Percentiles rank a stretch among this genome's conserved stretches.
Evolutionary conservation across 208 protist genomes (phyloP).

Genomic region (Acanthamoeba rhysodes): DNA sequence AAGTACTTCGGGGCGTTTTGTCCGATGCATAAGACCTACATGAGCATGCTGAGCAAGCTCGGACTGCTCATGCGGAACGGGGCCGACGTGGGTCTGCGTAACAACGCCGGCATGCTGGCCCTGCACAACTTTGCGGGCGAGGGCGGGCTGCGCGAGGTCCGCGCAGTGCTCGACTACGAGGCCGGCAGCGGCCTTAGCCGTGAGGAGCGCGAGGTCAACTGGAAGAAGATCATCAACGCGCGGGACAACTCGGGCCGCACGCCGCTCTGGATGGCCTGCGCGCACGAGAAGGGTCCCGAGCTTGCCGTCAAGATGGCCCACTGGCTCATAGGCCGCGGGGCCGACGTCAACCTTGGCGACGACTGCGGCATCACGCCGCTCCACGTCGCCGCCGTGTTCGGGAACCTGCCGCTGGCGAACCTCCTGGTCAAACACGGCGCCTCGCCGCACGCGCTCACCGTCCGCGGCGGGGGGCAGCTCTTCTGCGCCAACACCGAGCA

Average conservation of each 20-base stretch:
- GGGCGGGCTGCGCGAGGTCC: constrained; percentile 37
- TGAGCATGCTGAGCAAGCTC: constrained; percentile 23
- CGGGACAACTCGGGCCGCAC: constrained; percentile 47
- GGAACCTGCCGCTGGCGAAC: constrained; percentile 19
- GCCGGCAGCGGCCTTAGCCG: not conserved
- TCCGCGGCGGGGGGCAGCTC: constrained; percentile 14
- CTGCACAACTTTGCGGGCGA: constrained; percentile 49
- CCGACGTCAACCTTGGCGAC: constrained; percentile 1
- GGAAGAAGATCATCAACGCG: constrained; percentile 57
- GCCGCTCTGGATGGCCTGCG: constrained; percentile 39
- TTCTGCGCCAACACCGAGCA: constrained; percentile 2
- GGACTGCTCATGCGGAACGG: constrained; percentile 24
- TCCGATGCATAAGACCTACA: constrained; percentile 19
- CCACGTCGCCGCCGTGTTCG: constrained; percentile 53
- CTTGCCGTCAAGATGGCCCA: constrained; percentile 23
- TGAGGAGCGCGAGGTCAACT: constrained; percentile 37
- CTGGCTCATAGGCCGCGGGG: not conserved
- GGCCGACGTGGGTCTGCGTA: not conserved
- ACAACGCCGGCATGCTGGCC: constrained; percentile 43
- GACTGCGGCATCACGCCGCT: constrained; percentile 32
- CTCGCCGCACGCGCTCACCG: not conserved
- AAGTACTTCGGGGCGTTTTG: constrained; percentile 32
- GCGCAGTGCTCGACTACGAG: constrained; percentile 16
- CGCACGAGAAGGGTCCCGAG: constrained; percentile 44
- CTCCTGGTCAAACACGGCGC: constrained; percentile 34